Percentiles rank a stretch among this genome's conserved stretches.
phyloP scores from a whole-genome alignment of 1,284 basidiomycete species.

The Ceratobasidium sp. region DNA sequence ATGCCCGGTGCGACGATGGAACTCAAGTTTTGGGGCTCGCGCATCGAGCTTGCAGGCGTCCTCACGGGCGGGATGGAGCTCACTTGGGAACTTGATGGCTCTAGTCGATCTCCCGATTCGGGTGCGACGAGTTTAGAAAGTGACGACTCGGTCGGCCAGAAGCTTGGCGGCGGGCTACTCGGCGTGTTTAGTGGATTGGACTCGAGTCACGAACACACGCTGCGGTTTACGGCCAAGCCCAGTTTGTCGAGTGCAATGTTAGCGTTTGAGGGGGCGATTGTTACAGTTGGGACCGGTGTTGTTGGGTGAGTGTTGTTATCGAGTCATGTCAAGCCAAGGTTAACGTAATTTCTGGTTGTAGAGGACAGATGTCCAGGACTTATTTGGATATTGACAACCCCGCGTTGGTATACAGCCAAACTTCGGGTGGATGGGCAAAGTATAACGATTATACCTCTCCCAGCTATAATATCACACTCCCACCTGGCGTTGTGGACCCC shows the following conservation, averaged over 20 bases:
- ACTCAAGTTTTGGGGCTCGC: slow-evolving; percentile 17
- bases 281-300: slow-evolving; percentile 22
- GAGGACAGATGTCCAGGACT: not conserved
- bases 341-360: not conserved
- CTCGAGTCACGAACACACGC: slow-evolving; percentile 11
- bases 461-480: slow-evolving; percentile 19
- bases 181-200: slow-evolving; percentile 22
- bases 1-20: slow-evolving; percentile 5
- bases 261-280: slow-evolving; percentile 24
- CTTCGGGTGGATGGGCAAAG: slow-evolving; percentile 20
- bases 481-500: not conserved
- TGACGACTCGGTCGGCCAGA: not conserved
- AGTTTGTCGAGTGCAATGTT: slow-evolving; percentile 6
- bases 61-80: slow-evolving; percentile 13
- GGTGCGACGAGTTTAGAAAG: not conserved
- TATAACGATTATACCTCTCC: slow-evolving; percentile 3
- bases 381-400: slow-evolving; percentile 14
- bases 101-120: not conserved
- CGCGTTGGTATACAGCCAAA: not conserved
- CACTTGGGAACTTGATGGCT: slow-evolving; percentile 22
- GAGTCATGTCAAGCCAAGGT: not conserved
- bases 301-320: not conserved
- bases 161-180: slow-evolving; percentile 1
- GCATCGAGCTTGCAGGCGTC: slow-evolving; percentile 24
- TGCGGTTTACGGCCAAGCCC: slow-evolving; percentile 2